These are phyloP conservation scores for Basidiobolus heterosporus DNA, from an alignment of 371 early-diverging fungal species.

Conservation along the genomic window DNA sequence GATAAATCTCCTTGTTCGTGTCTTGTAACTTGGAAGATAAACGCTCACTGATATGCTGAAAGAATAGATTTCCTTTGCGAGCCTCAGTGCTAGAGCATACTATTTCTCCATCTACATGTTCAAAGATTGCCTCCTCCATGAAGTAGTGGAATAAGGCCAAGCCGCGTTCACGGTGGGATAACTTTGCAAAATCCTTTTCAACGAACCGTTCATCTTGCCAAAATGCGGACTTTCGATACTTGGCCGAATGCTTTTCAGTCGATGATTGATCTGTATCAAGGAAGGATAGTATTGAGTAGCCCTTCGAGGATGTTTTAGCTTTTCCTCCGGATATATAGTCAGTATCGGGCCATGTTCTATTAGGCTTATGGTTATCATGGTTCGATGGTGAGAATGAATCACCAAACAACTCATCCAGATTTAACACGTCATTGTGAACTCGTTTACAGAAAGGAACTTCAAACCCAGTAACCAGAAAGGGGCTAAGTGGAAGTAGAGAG, in stretches of 20 bases:
- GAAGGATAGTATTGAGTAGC: too few relatives aligned
- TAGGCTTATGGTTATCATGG: too few relatives aligned
- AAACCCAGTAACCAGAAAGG: constrained; percentile 20
- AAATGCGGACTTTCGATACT: constrained; percentile 6
- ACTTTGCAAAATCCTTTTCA: constrained; percentile 7
- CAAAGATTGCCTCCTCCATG: constrained; percentile 26
- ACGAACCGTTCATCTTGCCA: constrained; percentile 11
- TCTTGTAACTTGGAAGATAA: constrained; percentile 4
- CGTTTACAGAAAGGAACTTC: constrained; percentile 17
- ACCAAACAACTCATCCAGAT: too few relatives aligned
- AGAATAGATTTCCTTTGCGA: too few relatives aligned
- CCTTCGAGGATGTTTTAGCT: too few relatives aligned
- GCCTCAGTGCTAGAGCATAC: constrained; percentile 1
- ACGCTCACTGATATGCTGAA: too few relatives aligned
- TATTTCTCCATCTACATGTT: constrained; percentile 27
- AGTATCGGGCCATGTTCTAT: too few relatives aligned
- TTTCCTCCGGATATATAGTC: too few relatives aligned
- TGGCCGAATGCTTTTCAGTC: constrained; percentile 7
- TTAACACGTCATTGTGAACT: not conserved
- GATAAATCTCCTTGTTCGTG: constrained; percentile 12
- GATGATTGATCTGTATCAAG: constrained; percentile 6
- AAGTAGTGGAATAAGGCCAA: constrained; percentile 33
- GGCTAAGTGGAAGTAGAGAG: constrained; percentile 17
- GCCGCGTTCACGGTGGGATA: constrained; percentile 15
- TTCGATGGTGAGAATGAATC: too few relatives aligned